Base-by-base conservation (phyloP, 305 asterid species). In the Rubia peregrina region DNA sequence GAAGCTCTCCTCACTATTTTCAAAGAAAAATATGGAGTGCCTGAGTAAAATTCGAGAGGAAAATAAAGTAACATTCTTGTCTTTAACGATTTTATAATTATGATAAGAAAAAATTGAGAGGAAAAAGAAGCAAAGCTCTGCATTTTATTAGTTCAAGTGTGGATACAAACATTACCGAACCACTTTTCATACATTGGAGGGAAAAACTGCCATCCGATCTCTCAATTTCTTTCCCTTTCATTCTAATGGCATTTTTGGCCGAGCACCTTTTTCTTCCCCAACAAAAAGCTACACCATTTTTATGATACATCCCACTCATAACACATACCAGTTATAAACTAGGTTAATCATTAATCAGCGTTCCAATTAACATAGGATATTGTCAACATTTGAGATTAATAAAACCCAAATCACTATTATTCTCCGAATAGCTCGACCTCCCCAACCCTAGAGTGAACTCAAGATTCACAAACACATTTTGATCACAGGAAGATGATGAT, bases 371-470 rank as follows among this genome's bases (percentile, higher is more conserved):
- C 36, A 22, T 17, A 36, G 40, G 7, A 30, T 1, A 12, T 19
- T 56, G 22, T 74, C 69, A 85, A 66, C 86, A 81, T 70, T 79
- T 76, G 78, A 82, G 80, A 75, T 70, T 70, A 57, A 83, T 76
- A 21, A 53, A 3, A 1, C 77, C 70, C 24, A 44, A 61, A 26
- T 67, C 79, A 71, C 9, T 70, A 62, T 75, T 73, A 14, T 82
- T 73, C 66, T 71, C 78, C 42, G 78, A 57, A 30, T 65, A 84
- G 83, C 77, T 80, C 82, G 89, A 80, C 71, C 87, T 81, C 69
- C 96, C 91, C 43, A 89, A 82, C 71, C 96, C 94, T 36, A 89
- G 83, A 22, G 87, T 87, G 80, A 89, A 84, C 77, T 89, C 92
- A 26, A 89, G 88, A 80, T 89, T 80, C 21, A 84, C 72, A 71